Conservation (phyloP, 2,329 filamentous ascomycete genomes). For the Trichoderma harzianum region DNA sequence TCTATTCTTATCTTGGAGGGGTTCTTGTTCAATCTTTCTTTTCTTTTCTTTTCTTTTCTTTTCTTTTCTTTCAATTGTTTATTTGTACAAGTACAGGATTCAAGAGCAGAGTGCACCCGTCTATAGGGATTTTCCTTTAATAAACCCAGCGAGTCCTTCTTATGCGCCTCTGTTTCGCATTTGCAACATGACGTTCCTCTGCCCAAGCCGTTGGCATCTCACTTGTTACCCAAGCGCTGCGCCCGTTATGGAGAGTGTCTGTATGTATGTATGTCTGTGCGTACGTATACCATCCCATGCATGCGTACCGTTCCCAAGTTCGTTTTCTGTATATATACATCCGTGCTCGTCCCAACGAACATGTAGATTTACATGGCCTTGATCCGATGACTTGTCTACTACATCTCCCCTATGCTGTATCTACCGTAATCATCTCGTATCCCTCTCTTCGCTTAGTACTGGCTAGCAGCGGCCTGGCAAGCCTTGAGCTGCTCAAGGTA, state of each 20-base stretch:
- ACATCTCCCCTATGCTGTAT: neutral
- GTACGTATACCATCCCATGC: neutral
- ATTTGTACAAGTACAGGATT: constrained; percentile 20
- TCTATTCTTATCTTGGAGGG: neutral
- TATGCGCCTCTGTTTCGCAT: neutral
- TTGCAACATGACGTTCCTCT: neutral
- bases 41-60: neutral
- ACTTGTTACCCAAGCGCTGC: neutral
- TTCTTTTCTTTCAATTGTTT: constrained; percentile 3
- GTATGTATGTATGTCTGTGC: neutral
- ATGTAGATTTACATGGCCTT: neutral
- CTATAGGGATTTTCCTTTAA: neutral
- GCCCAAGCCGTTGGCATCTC: neutral
- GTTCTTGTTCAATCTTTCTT: neutral
- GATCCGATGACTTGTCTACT: neutral
- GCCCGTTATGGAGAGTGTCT: neutral
- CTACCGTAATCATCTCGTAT: neutral
- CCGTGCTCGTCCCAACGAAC: neutral
- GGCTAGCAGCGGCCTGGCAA: constrained; percentile 73
- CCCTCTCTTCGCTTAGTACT: constrained; percentile 52
- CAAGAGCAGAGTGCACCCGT: constrained; percentile 13
- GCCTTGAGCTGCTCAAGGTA: constrained; percentile 97
- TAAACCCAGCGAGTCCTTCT: neutral
- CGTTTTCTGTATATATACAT: neutral
- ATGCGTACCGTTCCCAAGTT: neutral